These are phyloP conservation scores for Zymoseptoria passerinii DNA, from an alignment of 2,329 filamentous ascomycete species.

Conservation along the genomic window DNA sequence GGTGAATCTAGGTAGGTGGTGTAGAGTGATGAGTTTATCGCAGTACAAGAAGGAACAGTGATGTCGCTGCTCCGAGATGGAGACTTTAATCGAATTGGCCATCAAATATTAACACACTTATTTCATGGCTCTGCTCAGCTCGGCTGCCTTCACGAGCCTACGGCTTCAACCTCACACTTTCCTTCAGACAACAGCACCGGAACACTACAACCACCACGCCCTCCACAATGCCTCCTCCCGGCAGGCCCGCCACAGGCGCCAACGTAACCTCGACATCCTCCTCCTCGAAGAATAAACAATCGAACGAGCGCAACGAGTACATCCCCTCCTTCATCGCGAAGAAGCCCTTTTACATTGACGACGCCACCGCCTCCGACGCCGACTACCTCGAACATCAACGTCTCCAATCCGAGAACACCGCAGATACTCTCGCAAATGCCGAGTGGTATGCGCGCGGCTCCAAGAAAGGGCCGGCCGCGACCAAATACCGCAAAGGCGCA, in stretches of 20 bases:
- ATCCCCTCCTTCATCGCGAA: constrained; percentile 98
- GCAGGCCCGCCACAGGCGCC: neutral
- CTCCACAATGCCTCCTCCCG: constrained; percentile 32
- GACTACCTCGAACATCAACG: constrained; percentile 98
- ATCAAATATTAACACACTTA: neutral
- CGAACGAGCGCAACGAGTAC: constrained; percentile 93
- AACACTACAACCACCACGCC: neutral
- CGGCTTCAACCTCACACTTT: neutral
- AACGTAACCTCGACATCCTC: neutral
- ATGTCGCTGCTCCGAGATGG: too few species aligned
- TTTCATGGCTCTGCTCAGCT: neutral
- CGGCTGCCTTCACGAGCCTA: neutral
- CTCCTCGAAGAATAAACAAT: constrained; percentile 41
- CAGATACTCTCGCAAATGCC: constrained; percentile 50
- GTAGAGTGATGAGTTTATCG: neutral
- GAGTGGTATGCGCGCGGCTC: constrained; percentile 86
- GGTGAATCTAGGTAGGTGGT: neutral
- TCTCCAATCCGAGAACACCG: constrained; percentile 60
- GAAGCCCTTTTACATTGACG: constrained; percentile 89
- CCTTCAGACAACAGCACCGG: neutral
- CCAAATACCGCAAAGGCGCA: constrained; percentile 94
- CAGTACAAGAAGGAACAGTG: neutral
- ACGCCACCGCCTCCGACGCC: constrained; percentile 58
- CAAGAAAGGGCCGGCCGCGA: constrained; percentile 76
- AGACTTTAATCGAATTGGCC: neutral